These are phyloP conservation scores for Leishmania martiniquensis DNA, from an alignment of 208 protist genomes.

Conservation along the genomic window DNA sequence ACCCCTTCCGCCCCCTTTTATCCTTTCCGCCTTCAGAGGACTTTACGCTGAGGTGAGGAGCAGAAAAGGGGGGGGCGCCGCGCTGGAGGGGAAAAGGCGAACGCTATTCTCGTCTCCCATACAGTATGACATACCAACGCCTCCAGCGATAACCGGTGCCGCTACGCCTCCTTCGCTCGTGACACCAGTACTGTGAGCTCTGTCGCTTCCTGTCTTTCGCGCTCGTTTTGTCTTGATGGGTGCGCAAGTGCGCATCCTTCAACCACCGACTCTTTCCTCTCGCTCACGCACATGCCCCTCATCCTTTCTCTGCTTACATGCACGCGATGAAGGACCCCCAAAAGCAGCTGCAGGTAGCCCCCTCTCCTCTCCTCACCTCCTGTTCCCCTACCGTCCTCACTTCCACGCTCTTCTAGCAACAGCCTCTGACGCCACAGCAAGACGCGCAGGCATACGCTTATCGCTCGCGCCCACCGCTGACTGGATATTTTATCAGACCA, in stretches of 20 bases:
- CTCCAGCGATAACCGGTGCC: no score
- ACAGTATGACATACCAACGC: no score
- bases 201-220: neutral
- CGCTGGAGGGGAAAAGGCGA: no score
- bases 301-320: neutral
- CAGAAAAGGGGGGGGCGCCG: no score
- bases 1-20: neutral
- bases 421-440: neutral
- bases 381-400: neutral
- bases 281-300: neutral
- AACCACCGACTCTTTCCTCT: neutral
- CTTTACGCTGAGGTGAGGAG: neutral
- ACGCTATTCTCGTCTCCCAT: no score
- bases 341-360: neutral
- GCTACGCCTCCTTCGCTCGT: neutral
- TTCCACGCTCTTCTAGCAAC: neutral
- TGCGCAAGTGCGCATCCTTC: neutral
- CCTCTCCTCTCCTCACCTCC: neutral
- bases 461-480: neutral
- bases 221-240: neutral
- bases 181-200: neutral
- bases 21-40: neutral
- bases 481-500: neutral
- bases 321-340: neutral
- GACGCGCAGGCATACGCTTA: neutral